Conservation (phyloP, 2,329 filamentous ascomycete genomes). For the Leptographium radiaticola region DNA sequence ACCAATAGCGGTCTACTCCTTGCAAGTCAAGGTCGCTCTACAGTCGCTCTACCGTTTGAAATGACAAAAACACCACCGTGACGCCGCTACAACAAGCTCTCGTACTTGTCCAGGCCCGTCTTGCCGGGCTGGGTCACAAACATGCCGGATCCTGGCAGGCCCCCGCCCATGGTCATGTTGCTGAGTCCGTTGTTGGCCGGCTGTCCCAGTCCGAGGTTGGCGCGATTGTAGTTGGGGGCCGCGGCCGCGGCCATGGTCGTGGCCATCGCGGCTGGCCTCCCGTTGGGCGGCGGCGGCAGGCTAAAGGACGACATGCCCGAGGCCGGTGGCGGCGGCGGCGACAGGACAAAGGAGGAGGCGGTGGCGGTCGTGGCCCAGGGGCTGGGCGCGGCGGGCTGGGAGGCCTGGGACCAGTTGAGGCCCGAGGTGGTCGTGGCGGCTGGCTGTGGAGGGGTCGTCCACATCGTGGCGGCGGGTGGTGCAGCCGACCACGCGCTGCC, state of each 20-base stretch:
- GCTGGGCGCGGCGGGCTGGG: constrained; percentile 24
- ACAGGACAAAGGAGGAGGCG: too few relatives aligned
- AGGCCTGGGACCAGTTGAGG: constrained; percentile 36
- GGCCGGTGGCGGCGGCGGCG: neutral
- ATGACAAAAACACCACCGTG: neutral
- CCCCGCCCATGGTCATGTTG: constrained; percentile 11
- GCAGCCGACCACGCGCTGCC: too few relatives aligned
- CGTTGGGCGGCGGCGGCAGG: constrained; percentile 30
- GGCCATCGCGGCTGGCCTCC: constrained; percentile 1
- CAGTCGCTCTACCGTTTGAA: neutral
- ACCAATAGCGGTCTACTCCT: neutral
- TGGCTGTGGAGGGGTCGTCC: constrained; percentile 10
- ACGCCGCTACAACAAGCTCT: constrained; percentile 42
- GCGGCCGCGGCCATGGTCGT: constrained; percentile 1
- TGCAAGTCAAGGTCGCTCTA: too few relatives aligned
- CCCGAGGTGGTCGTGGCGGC: constrained; percentile 15
- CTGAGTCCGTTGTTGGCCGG: neutral
- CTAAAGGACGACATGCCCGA: constrained; percentile 17
- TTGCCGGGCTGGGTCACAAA: constrained; percentile 22
- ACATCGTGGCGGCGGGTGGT: too few relatives aligned
- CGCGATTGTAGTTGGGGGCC: constrained; percentile 3
- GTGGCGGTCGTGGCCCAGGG: constrained; percentile 28
- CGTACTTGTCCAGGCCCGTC: constrained; percentile 53
- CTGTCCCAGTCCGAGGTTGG: constrained; percentile 5
- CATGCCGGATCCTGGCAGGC: constrained; percentile 10